phyloP scores from a whole-genome alignment of 2,329 filamentous ascomycete genomes.

The Aaosphaeria arxii region DNA sequence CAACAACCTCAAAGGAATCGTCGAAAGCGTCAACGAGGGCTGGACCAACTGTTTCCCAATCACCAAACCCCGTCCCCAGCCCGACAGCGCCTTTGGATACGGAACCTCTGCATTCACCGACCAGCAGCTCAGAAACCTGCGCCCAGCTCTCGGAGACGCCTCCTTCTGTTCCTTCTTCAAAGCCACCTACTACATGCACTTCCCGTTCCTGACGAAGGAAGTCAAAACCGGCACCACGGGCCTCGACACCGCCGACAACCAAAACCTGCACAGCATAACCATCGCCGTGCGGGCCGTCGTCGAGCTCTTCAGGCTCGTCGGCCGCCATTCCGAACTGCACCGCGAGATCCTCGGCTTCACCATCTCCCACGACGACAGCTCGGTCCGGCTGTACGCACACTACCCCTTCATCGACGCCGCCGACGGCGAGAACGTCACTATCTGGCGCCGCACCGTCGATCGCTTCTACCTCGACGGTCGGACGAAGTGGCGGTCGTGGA shows the following conservation, averaged over 20 bases:
- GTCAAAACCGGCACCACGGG: constrained; percentile 7
- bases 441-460: constrained; percentile 11
- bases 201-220: constrained; percentile 15
- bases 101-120: constrained; percentile 10
- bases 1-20: constrained; percentile 11
- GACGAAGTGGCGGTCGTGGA: neutral
- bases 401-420: constrained; percentile 12
- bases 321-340: constrained; percentile 9
- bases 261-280: constrained; percentile 5
- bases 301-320: constrained; percentile 9
- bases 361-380: constrained; percentile 13
- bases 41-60: neutral
- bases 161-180: constrained; percentile 1
- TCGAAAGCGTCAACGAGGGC: constrained; percentile 6
- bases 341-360: constrained; percentile 10
- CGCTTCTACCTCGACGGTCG: constrained; percentile 4
- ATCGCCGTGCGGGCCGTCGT: constrained; percentile 4
- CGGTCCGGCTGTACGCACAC: constrained; percentile 13
- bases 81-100: constrained; percentile 13
- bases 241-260: constrained; percentile 14
- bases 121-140: constrained; percentile 13
- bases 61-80: constrained; percentile 13
- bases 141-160: constrained; percentile 11
- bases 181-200: constrained; percentile 12
- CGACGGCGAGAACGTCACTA: constrained; percentile 7